Percentiles rank a stretch among this genome's conserved stretches.
phyloP scores from a whole-genome alignment of 495 filamentous ascomycete species.

The Trichoderma gamsii region DNA sequence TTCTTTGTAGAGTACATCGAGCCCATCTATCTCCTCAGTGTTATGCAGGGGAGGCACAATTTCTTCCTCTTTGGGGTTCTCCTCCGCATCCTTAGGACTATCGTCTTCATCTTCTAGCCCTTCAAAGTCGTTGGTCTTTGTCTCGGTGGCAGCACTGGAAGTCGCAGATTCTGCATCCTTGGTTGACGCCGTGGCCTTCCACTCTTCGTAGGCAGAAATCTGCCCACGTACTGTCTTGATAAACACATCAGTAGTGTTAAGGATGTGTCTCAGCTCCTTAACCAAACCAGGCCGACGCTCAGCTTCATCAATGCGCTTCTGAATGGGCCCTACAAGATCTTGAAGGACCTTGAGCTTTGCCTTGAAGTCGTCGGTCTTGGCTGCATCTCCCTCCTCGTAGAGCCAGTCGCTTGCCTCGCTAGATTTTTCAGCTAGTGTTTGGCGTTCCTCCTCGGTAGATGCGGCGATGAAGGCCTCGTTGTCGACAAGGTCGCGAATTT shows the following conservation, averaged over 20 bases:
- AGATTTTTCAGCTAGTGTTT: slow-evolving; percentile 55
- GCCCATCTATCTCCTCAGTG: slow-evolving; percentile 54
- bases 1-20: slow-evolving; percentile 42
- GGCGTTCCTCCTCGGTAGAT: slow-evolving; percentile 58
- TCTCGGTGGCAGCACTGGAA: slow-evolving; percentile 34
- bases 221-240: slow-evolving; percentile 46
- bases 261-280: slow-evolving; percentile 53
- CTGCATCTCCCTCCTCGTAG: slow-evolving; percentile 75
- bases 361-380: slow-evolving; percentile 63
- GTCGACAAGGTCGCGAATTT: slow-evolving; percentile 70
- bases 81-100: slow-evolving; percentile 33
- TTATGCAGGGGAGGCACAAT: slow-evolving; percentile 51
- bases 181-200: slow-evolving; percentile 36
- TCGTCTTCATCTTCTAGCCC: slow-evolving; percentile 55
- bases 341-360: slow-evolving; percentile 65
- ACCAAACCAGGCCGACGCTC: slow-evolving; percentile 58
- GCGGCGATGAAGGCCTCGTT: slow-evolving; percentile 65
- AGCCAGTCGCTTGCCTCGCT: slow-evolving; percentile 79
- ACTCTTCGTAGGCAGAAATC: slow-evolving; percentile 44
- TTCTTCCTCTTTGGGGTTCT: slow-evolving; percentile 34
- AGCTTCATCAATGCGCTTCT: slow-evolving; percentile 63
- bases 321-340: slow-evolving; percentile 61
- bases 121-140: slow-evolving; percentile 48
- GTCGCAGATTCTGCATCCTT: slow-evolving; percentile 34
- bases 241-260: slow-evolving; percentile 49